Base-by-base conservation (phyloP, 495 filamentous ascomycete genomes). In the Achaetomiella virescens region DNA sequence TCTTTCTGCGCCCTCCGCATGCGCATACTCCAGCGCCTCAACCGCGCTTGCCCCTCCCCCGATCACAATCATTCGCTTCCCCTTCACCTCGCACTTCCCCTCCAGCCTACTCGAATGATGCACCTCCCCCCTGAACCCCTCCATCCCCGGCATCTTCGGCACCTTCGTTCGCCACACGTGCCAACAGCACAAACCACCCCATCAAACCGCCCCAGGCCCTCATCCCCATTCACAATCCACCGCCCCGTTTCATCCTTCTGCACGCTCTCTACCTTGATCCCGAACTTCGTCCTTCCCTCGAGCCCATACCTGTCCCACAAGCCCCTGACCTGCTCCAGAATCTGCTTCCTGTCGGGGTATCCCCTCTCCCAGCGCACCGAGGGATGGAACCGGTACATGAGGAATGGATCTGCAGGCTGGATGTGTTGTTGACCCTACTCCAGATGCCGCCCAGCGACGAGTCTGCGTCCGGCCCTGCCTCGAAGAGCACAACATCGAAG, bases 321-420 rank as follows among this genome's bases (percentile, higher is more conserved):
- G 43, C 84, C 66, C 20, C 78, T 74, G 27, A 93, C 84, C 62
- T 89, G 81, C 15, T 77, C 75, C 31, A 89, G 75, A 58, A 95
- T 91, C 59, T 88, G 81, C 54, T 83, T 67, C 33, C 87, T 83
- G 45, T 84, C 78, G 0, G 90, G 90, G 64, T 95, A 93, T 41
- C 87, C 86, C 14, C 71, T 70, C n/a, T 76, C 71, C 81, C 87
- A 93, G 48, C 75, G 73, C 2, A 95, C 81, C 0, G 86, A 88
- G 0, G 89, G 90, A 55, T 91, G 88, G 68, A 93, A 95, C 29
- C 90, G 82, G 69, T 91, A 93, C 89, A 93, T 91, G 55, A 91
- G 40, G 84, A 88, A 66, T 93, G 87, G 36, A 93, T 89, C 60
- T 93, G 89, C 0, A 93, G 79, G 40, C 85, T 78, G 1, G 87